Conservation (phyloP, 495 filamentous ascomycete genomes). For the Hypoxylon perforatum region DNA sequence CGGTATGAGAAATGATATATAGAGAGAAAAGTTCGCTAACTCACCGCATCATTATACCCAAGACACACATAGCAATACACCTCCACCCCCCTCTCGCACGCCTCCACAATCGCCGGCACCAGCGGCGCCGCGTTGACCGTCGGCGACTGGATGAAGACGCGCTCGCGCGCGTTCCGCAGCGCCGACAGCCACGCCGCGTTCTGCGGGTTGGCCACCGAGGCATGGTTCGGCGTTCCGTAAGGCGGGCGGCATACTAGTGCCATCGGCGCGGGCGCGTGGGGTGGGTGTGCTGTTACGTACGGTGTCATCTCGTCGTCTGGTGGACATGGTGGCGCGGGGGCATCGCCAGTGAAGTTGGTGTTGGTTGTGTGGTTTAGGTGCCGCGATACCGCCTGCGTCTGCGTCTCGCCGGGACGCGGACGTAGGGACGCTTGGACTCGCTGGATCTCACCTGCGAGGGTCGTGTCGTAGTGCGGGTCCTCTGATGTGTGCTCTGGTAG, state of each 20-base stretch:
- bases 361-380: slow-evolving; percentile 74
- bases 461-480: slow-evolving; percentile 71
- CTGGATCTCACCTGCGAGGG: slow-evolving; percentile 67
- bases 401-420: slow-evolving; percentile 60
- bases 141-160: slow-evolving; percentile 79
- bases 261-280: slow-evolving; percentile 71
- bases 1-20: too few species aligned
- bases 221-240: slow-evolving; percentile 70
- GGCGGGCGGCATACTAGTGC: slow-evolving; percentile 76
- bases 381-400: slow-evolving; percentile 66
- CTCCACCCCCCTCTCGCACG: slow-evolving; percentile 71
- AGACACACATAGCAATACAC: slow-evolving; percentile 78
- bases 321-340: slow-evolving; percentile 65
- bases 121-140: slow-evolving; percentile 79
- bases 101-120: slow-evolving; percentile 60
- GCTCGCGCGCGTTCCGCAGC: slow-evolving; percentile 68
- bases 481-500: slow-evolving; percentile 67
- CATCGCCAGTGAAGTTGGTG: slow-evolving; percentile 59
- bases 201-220: slow-evolving; percentile 71
- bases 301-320: slow-evolving; percentile 69
- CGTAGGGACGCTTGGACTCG: slow-evolving; percentile 67
- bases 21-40: slow-evolving; percentile 22
- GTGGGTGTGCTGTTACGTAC: slow-evolving; percentile 63
- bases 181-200: slow-evolving; percentile 73
- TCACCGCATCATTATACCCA: slow-evolving; percentile 77